Percentiles rank a stretch among this genome's conserved stretches.
Evolutionary conservation across 495 filamentous ascomycete species (phyloP).

Genomic region (Penicillium nucicola): DNA sequence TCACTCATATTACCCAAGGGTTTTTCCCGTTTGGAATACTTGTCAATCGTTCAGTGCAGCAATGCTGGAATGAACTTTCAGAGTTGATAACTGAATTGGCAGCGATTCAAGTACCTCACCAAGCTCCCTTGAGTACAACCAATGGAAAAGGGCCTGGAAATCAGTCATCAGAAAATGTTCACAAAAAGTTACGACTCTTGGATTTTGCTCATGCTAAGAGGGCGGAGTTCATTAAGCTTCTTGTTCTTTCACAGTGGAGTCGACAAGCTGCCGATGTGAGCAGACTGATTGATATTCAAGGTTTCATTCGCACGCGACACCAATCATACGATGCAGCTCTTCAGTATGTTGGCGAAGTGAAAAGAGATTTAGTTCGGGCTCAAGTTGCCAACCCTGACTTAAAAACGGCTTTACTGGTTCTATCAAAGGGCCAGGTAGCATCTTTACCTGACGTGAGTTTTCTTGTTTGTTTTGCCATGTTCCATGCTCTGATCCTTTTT

Average conservation of each 20-base stretch:
- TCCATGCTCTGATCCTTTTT: conserved; percentile 24
- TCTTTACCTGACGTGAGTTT: conserved; percentile 72
- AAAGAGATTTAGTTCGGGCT: conserved; percentile 57
- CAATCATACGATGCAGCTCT: conserved; percentile 53
- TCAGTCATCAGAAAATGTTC: conserved; percentile 61
- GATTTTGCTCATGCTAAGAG: conserved; percentile 65
- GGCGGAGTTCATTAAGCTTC: conserved; percentile 80
- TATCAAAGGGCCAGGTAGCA: conserved; percentile 68
- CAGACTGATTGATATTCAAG: conserved; percentile 78
- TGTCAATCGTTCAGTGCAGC: conserved; percentile 73
- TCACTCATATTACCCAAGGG: conserved; percentile 73
- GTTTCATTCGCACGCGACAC: conserved; percentile 62
- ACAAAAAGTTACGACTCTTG: conserved; percentile 76
- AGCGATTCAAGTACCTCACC: conserved; percentile 52
- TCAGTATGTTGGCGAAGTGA: conserved; percentile 62
- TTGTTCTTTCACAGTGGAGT: conserved; percentile 87
- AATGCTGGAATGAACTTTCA: conserved; percentile 71
- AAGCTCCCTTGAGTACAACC: conserved; percentile 14
- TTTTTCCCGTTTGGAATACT: conserved; percentile 69
- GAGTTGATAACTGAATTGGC: conserved; percentile 69
- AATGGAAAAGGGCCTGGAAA: conserved; percentile 57
- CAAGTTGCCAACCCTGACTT: conserved; percentile 86
- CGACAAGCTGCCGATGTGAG: conserved; percentile 71
- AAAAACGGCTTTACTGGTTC: conserved; percentile 78
- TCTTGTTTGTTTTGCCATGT: neutral